Evolutionary conservation across 1,139 yeast genomes (phyloP).

Genomic region (Nadsonia commutata): DNA sequence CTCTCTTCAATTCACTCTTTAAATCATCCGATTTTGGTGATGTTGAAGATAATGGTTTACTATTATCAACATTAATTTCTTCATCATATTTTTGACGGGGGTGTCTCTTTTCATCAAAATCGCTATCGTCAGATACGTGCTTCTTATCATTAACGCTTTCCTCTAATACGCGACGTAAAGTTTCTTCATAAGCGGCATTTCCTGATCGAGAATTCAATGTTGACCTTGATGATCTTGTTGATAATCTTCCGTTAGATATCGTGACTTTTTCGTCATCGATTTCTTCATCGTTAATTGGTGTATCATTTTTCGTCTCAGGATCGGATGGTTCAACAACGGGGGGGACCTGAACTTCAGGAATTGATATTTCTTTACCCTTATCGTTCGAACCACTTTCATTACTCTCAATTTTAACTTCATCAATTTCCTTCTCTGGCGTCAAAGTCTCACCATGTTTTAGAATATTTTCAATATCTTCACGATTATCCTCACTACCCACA

Average conservation of each 20-base stretch:
- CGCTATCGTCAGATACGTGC: slow-evolving; percentile 1
- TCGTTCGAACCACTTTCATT: no score
- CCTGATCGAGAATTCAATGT: slow-evolving; percentile 11
- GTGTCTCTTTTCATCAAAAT: no score
- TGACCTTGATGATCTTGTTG: slow-evolving; percentile 4
- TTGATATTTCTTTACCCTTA: no score
- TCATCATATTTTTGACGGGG: no score
- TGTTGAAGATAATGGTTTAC: no score
- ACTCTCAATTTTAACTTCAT: no score
- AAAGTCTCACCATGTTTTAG: slow-evolving; percentile 15
- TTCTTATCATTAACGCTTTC: slow-evolving; percentile 45
- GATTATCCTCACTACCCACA: slow-evolving; percentile 14
- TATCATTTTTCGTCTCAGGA: no score
- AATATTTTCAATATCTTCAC: slow-evolving; percentile 19
- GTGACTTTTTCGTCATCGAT: background rate
- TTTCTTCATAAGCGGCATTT: slow-evolving; percentile 51
- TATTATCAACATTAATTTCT: slow-evolving; percentile 19
- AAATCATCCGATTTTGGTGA: slow-evolving; percentile 10
- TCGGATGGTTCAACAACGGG: no score
- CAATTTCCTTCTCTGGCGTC: slow-evolving; percentile 12
- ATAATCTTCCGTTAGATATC: background rate
- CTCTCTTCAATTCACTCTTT: slow-evolving; percentile 5
- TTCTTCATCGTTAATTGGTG: no score
- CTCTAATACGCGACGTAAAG: slow-evolving; percentile 52
- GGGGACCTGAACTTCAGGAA: no score